phyloP scores from a whole-genome alignment of 2,329 filamentous ascomycete species.

The Aspergillus fumigatiaffinis region DNA sequence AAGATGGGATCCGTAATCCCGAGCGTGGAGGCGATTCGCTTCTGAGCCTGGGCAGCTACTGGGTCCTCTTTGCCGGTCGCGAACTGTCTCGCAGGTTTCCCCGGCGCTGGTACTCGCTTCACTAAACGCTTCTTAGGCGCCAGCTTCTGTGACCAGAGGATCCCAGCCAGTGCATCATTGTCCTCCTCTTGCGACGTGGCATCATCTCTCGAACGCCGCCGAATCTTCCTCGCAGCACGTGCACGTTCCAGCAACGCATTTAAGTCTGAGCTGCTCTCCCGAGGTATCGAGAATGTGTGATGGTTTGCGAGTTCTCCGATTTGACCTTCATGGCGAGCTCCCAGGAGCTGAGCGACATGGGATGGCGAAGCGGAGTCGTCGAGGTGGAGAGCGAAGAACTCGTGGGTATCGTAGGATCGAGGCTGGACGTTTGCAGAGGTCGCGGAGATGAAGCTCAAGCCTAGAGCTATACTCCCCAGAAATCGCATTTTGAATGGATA shows the following conservation, averaged over 20 bases:
- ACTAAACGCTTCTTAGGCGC: constrained; percentile 58
- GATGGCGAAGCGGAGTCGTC: constrained; percentile 62
- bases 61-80: constrained; percentile 38
- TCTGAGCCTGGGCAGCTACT: constrained; percentile 55
- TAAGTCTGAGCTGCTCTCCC: constrained; percentile 53
- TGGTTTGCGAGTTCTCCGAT: constrained; percentile 75
- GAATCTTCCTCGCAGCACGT: constrained; percentile 59
- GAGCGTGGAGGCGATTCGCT: constrained; percentile 61
- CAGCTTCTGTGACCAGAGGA: constrained; percentile 79
- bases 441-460: constrained; percentile 37
- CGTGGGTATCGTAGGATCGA: constrained; percentile 73
- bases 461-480: constrained; percentile 17
- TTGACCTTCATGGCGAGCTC: constrained; percentile 74
- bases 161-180: constrained; percentile 62
- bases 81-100: constrained; percentile 35
- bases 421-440: constrained; percentile 49
- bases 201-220: constrained; percentile 38
- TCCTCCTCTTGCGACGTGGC: constrained; percentile 10
- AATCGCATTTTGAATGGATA: constrained; percentile 21
- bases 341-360: constrained; percentile 65
- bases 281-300: constrained; percentile 75
- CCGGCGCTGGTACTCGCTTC: constrained; percentile 51
- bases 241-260: constrained; percentile 50
- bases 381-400: constrained; percentile 92
- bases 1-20: constrained; percentile 87